Evolutionary conservation across 345 rosid genomes (phyloP).

Genomic region (Aegle marmelos): DNA sequence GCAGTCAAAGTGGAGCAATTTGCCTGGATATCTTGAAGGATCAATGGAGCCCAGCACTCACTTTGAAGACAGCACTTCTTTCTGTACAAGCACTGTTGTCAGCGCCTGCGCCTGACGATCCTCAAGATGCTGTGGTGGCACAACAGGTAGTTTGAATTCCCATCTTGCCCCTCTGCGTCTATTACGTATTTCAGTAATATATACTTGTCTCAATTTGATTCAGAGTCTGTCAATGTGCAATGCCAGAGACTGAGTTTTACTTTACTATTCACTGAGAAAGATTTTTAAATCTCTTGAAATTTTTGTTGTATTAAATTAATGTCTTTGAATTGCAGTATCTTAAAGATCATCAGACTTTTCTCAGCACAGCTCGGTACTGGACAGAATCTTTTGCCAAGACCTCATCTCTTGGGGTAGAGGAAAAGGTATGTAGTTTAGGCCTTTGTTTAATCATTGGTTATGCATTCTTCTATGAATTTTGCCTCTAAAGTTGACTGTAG

Average conservation of each 20-base stretch:
- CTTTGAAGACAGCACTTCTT: slow-evolving; percentile 95
- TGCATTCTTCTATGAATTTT: not conserved
- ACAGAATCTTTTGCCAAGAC: slow-evolving; percentile 90
- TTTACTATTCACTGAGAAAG: not conserved
- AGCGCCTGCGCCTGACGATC: slow-evolving; percentile 94
- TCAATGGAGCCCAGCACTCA: slow-evolving; percentile 99
- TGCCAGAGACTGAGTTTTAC: not conserved
- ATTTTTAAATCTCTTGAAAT: not conserved
- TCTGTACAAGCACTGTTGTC: slow-evolving; percentile 94
- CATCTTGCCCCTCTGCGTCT: not conserved
- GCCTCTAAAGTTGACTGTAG: not conserved
- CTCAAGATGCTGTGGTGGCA: slow-evolving; percentile 99
- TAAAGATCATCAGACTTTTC: slow-evolving; percentile 79
- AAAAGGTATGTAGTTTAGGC: slow-evolving; percentile 57
- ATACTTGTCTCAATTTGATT: not conserved
- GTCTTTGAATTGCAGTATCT: slow-evolving; percentile 58
- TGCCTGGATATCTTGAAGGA: slow-evolving; percentile 98
- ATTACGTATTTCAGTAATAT: not conserved
- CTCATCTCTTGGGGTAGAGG: slow-evolving; percentile 73
- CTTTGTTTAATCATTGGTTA: not conserved
- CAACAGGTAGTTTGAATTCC: slow-evolving; percentile 63
- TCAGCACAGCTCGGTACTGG: slow-evolving; percentile 96
- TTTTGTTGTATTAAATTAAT: not conserved
- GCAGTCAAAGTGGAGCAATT: slow-evolving; percentile 99
- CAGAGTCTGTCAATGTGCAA: not conserved